Percentiles rank a stretch among this genome's conserved stretches.
Evolutionary conservation across 164 flowering plant species (phyloP).

Genomic region (Vitis rotundifolia): DNA sequence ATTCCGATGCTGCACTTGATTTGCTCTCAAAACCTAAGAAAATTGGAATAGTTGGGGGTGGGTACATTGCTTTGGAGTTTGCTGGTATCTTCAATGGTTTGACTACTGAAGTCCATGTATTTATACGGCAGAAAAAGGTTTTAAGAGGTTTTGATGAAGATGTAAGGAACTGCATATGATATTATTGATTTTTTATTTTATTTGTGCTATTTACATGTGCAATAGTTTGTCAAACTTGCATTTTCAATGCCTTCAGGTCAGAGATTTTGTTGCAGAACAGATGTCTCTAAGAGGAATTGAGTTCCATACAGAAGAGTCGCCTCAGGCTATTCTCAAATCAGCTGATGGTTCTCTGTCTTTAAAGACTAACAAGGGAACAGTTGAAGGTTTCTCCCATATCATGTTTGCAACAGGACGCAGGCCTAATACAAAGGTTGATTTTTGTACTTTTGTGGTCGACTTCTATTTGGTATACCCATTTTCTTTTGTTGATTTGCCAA

Average conservation of each 20-base stretch:
- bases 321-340: slow-evolving; percentile 71
- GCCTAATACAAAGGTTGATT: slow-evolving; percentile 86
- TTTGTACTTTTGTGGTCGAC: slow-evolving; percentile 3
- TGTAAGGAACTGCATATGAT: slow-evolving; percentile 37
- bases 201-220: background rate
- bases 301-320: slow-evolving; percentile 89
- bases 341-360: slow-evolving; percentile 78
- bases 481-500: too few species aligned
- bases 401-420: slow-evolving; percentile 99
- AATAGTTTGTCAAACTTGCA: background rate
- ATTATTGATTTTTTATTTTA: slow-evolving; percentile 1
- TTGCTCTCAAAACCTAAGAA: slow-evolving; percentile 82
- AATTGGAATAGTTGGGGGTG: slow-evolving; percentile 97
- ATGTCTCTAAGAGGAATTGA: slow-evolving; percentile 90
- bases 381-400: slow-evolving; percentile 93
- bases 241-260: slow-evolving; percentile 48
- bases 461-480: background rate
- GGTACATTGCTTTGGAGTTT: slow-evolving; percentile 94
- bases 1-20: slow-evolving; percentile 98
- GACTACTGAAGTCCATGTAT: slow-evolving; percentile 88
- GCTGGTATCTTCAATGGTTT: slow-evolving; percentile 98
- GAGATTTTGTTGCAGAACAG: slow-evolving; percentile 93
- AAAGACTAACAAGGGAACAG: slow-evolving; percentile 84
- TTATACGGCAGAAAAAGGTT: slow-evolving; percentile 86
- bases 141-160: slow-evolving; percentile 97